Evolutionary conservation across 78 protist species (phyloP).

Genomic region (Chrysochromulina parva): DNA sequence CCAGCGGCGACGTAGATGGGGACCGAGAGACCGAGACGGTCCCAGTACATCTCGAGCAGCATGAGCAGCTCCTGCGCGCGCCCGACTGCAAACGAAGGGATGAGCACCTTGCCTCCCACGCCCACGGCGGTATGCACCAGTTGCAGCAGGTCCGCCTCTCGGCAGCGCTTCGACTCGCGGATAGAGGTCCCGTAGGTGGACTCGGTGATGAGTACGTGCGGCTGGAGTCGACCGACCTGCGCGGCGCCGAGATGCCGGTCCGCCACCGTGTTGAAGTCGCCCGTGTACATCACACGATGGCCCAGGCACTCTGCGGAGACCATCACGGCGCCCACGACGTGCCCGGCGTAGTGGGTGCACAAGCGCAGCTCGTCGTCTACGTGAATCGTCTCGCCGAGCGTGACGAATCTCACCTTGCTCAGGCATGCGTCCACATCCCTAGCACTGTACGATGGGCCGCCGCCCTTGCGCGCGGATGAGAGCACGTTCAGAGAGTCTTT

Average conservation of each 20-base stretch:
- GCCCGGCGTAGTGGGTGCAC: slow-evolving; percentile 93
- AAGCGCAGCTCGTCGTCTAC: slow-evolving; percentile 84
- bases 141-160: slow-evolving; percentile 92
- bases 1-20: slow-evolving; percentile 90
- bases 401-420: slow-evolving; percentile 69
- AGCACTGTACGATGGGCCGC: slow-evolving; percentile 74
- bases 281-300: slow-evolving; percentile 91
- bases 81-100: slow-evolving; percentile 97
- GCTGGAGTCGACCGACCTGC: not conserved
- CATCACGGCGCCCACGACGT: slow-evolving; percentile 98
- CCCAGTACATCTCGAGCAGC: slow-evolving; percentile 93
- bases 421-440: slow-evolving; percentile 81
- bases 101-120: slow-evolving; percentile 85
- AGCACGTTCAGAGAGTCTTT: slow-evolving; percentile 33
- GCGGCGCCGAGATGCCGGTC: slow-evolving; percentile 91
- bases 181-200: slow-evolving; percentile 93
- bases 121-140: slow-evolving; percentile 78
- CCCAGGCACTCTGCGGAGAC: slow-evolving; percentile 68
- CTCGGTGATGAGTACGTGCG: slow-evolving; percentile 94
- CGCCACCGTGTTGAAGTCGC: slow-evolving; percentile 98
- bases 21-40: slow-evolving; percentile 75
- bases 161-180: slow-evolving; percentile 82
- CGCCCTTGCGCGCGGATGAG: slow-evolving; percentile 68
- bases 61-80: slow-evolving; percentile 96
- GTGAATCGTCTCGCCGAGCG: slow-evolving; percentile 74